Base-by-base conservation (phyloP, 768 basidiomycete species). In the Lactarius hatsudake region DNA sequence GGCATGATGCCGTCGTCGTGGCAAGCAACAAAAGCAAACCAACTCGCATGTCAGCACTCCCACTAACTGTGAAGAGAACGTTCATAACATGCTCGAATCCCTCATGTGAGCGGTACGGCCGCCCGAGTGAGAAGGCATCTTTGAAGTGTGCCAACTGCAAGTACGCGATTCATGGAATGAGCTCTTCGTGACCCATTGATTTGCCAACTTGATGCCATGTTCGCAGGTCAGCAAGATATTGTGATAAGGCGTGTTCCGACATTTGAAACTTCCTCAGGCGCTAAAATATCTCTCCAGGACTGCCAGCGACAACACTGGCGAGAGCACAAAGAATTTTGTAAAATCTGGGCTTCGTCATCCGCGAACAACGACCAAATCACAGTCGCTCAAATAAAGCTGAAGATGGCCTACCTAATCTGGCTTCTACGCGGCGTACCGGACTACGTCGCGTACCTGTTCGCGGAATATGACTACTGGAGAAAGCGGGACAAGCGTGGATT, bases 361-460 rank as follows among this genome's bases (percentile, higher is more conserved):
- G 65, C 65, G 15, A 65, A 65, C 61, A 64, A 68, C 13, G 64
- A 55, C 17, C 61, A 72, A 34, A 48, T 67, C 23, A 23, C 72
- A 2, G 68, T 72, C 8, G 71, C 66, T 13, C 68, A 72, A 64
- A 67, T 72, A 56, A 72, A 72, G 58, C 51, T 62, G 54, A 67
- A 70, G 59, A 72, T 72, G 72, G 62, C 66, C 15, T 28, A 68
- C 34, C 56, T 72, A 38, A 72, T 72, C 54, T 72, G 71, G 72
- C 61, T 72, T 26, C 23, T 72, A 17, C 72, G 72, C 13, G 72
- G 72, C 30, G 62, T 72, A 40, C 65, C 71, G 8, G 60, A 65
- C 42, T 69, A 67, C 32, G 56, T 54, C 57, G 55, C 40, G n/a
- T 51, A 60, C 59, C 30, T 72, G 68, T 72, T 72, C 36, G 59